These are phyloP conservation scores for Senecio squalidus DNA, from an alignment of 140 eudicot species.

Conservation along the genomic window DNA sequence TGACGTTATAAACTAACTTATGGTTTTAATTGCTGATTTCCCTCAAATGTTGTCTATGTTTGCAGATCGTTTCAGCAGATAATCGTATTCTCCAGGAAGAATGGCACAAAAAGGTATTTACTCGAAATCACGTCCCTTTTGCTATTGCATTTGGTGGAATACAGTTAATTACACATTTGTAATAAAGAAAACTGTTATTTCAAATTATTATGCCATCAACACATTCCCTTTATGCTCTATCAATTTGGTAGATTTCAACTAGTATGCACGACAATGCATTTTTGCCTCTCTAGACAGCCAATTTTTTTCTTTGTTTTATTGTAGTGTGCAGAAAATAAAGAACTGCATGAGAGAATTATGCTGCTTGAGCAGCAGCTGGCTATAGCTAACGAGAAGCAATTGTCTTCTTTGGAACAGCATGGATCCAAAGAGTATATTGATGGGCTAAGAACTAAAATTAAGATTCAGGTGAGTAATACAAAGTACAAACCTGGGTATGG, in stretches of 20 bases:
- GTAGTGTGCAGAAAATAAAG: constrained; percentile 74
- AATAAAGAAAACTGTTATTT: not conserved
- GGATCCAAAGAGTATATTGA: constrained; percentile 50
- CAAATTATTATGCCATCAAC: constrained; percentile 43
- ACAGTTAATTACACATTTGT: constrained; percentile 1
- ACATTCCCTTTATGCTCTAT: not conserved
- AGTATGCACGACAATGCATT: not conserved
- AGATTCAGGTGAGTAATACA: constrained; percentile 57
- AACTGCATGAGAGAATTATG: constrained; percentile 60
- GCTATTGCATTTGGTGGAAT: constrained; percentile 9
- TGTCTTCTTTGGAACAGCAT: constrained; percentile 29
- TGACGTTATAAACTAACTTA: constrained; percentile 1
- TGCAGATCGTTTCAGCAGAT: constrained; percentile 78
- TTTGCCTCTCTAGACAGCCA: not conserved
- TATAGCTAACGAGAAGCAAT: constrained; percentile 34
- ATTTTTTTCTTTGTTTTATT: not conserved
- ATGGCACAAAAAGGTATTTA: constrained; percentile 66
- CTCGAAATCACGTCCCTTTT: not conserved
- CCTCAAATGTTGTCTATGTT: not conserved
- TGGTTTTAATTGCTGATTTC: constrained; percentile 11
- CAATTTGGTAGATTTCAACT: constrained; percentile 1
- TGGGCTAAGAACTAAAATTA: constrained; percentile 57
- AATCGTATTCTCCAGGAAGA: constrained; percentile 89
- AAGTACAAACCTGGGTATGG: not conserved
- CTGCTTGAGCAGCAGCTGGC: constrained; percentile 66